phyloP scores from a whole-genome alignment of 768 basidiomycete genomes.

The Tulasnella sp. region DNA sequence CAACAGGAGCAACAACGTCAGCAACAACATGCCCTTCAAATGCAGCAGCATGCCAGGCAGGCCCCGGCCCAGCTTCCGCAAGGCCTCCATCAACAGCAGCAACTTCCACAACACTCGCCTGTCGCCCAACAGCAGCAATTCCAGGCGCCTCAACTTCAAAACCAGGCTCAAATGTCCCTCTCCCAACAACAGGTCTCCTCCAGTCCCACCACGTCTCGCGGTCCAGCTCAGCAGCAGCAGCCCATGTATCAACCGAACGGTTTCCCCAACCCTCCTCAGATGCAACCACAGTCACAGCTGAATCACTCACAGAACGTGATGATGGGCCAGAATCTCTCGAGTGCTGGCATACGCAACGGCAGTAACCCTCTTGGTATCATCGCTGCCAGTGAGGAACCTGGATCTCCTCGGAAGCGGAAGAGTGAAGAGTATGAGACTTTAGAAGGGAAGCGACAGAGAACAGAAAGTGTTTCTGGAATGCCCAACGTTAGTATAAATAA shows the following conservation, averaged over 20 bases:
- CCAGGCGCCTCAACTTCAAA: not conserved
- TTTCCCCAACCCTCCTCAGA: not conserved
- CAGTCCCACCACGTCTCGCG: no score
- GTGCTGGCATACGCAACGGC: not conserved
- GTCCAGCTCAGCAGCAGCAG: not conserved
- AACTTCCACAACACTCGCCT: not conserved
- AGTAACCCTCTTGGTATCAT: not conserved
- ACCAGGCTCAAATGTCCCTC: not conserved
- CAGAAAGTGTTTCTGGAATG: constrained; percentile 35
- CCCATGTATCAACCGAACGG: no score
- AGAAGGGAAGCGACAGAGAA: constrained; percentile 60
- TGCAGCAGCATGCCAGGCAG: not conserved
- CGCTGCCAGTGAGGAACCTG: not conserved
- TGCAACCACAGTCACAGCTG: no score
- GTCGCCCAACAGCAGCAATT: constrained; percentile 10
- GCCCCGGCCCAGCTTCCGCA: not conserved
- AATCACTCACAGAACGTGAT: not conserved
- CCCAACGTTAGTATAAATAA: not conserved
- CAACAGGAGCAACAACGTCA: constrained; percentile 6
- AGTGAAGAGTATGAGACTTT: constrained; percentile 46
- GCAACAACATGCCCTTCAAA: not conserved
- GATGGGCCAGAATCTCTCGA: not conserved
- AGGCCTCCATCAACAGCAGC: not conserved
- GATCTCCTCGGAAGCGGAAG: constrained; percentile 47
- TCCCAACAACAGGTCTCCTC: constrained; percentile 1